Base-by-base conservation (phyloP, 2,329 filamentous ascomycete species). In the Aspergillus glaucus region DNA sequence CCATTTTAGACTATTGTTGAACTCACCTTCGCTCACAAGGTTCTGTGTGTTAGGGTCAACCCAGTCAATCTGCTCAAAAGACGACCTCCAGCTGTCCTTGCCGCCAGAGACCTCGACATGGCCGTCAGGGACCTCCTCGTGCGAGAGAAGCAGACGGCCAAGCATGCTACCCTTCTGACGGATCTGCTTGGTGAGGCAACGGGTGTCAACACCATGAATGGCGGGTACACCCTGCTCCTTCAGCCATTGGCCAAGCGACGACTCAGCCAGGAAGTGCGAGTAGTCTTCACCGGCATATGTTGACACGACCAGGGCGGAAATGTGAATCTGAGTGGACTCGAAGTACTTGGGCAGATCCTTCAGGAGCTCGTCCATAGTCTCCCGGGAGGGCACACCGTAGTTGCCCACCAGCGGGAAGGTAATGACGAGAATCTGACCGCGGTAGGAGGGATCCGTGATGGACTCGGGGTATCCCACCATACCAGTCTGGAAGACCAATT, bases 381-480 rank as follows among this genome's bases (percentile, higher is more conserved):
- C 87, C 59, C 91, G 81, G 44, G 88, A 88, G 47, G 93, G 93
- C 24, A 97, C 93, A 69, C 92, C 92, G 75, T 98, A 98, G 78
- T 97, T 98, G 69, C 92, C 92, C 51, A 95, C 87, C 36, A 97
- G 79, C 50, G 92, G 93, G 70, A 95, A 96, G 47, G 92, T 98
- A 64, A 97, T 84, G 71, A 97, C 91, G 61, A 98, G 80, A 61
- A 98, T 95, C 75, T 98, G 92, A 59, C 93, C 87, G 58, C 87
- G 86, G 75, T 92, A 92, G 17, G 87, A 92, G 46, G 87, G 87
- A 63, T 92, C 87, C 63, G 87, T 91, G 79, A 92, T 84, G 43
- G 87, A 94, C 78, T 98, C 93, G 39, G 93, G 91, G 70, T 98
- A 98, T 65, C 93, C 93, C 61, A 97, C 93, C 91, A 97, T 95